Base-by-base conservation (phyloP, 352 stramenopile species). In the Phytophthora boehmeriae region DNA sequence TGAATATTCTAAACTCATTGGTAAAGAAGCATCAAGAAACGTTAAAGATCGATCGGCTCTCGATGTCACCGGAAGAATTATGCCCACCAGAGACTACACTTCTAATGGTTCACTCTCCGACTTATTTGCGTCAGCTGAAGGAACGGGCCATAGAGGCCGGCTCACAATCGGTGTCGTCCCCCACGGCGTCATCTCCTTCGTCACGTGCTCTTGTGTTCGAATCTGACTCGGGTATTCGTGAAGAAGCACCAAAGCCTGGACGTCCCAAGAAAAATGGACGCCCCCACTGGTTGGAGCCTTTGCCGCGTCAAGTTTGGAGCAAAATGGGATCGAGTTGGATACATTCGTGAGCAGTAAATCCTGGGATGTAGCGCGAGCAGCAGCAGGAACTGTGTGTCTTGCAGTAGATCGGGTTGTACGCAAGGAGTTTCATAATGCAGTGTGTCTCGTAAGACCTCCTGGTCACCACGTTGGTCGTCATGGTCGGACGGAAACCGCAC, bases 381-480 rank as follows among this genome's bases (percentile, higher is more conserved):
- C 88, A 39, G 88, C 85, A 2, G 88, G 88, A 4, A 92, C 84
- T 0, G 86, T 94, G 11, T 95, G 86, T 47, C 69, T 92, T 27
- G 88, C 81, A 8, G 83, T 96, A 19, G 88, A 95, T 46, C 82
- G 83, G 1, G 86, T 96, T 34, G 71, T 95, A 25, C 78, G 75
- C 16, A 89, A 89, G 53, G 80, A 95, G 43, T 91, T 79, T 42
- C 84, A 83, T 42, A 92, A 92, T 38, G 92, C 83, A 0, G 78
- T 97, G 30, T 96, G 91, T 27, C 59, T 97, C 10, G 86, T 97
- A 25, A 82, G 95, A 27, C 95, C 95, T 27, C 95, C 95, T 9
- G 95, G 96, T 11, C 96, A 99, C 67, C 95, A 99, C 70, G 95
- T 92, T 28, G 87, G 87, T 1, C 80, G 83, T 22, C 78, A 93